A percentile compares a stretch with the other conserved stretches of the same genome.
These are phyloP conservation scores for Xerocomellus dryophilus DNA, from an alignment of 768 basidiomycete genomes.

Conservation along the genomic window DNA sequence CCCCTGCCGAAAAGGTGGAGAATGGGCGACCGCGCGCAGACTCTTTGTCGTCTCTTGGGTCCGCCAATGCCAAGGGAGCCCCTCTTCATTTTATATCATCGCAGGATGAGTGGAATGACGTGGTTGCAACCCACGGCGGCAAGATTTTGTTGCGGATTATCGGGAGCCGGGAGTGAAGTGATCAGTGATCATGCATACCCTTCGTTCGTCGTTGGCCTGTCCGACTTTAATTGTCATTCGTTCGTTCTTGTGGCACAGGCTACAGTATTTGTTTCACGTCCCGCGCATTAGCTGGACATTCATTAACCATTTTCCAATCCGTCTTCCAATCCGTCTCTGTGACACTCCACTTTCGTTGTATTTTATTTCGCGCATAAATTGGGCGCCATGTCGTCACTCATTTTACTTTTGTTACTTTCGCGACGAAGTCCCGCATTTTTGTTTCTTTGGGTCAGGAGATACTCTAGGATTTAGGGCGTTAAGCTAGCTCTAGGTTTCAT, in stretches of 20 bases:
- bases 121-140: slow-evolving; percentile 39
- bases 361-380: background rate
- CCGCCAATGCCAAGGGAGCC: slow-evolving; percentile 13
- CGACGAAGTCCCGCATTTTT: background rate
- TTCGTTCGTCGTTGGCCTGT: slow-evolving; percentile 8
- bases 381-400: background rate
- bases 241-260: slow-evolving; percentile 11
- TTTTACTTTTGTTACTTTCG: background rate
- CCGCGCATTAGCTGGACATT: background rate
- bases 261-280: background rate
- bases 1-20: slow-evolving; percentile 13
- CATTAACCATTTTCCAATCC: background rate
- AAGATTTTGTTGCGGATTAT: slow-evolving; percentile 60
- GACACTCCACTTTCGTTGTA: background rate
- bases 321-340: background rate
- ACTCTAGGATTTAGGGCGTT: slow-evolving; percentile 7
- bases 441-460: background rate
- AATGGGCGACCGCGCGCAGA: slow-evolving; percentile 29
- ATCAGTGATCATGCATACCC: background rate
- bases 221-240: background rate
- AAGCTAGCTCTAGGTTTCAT: slow-evolving; percentile 11
- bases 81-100: slow-evolving; percentile 47
- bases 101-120: slow-evolving; percentile 60
- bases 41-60: slow-evolving; percentile 36
- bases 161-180: slow-evolving; percentile 27